phyloP scores from a whole-genome alignment of 768 basidiomycete species.

The Lepiota venenata region DNA sequence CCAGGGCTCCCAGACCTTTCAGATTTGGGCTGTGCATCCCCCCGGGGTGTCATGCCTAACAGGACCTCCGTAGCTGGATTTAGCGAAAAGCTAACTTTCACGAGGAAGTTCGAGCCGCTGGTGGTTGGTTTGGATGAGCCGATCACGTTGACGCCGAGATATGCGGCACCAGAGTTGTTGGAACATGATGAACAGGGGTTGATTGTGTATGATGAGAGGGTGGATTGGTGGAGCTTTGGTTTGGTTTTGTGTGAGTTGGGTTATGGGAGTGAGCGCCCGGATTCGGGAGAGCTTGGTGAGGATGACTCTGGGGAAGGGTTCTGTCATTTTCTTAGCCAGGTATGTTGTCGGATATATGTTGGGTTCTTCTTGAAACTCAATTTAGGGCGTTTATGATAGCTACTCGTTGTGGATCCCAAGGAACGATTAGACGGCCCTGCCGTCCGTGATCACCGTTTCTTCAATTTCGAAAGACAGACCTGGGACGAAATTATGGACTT shows the following conservation, averaged over 20 bases:
- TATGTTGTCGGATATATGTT: slow-evolving; percentile 14
- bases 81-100: background rate
- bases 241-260: slow-evolving; percentile 28
- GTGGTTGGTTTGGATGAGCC: slow-evolving; percentile 20
- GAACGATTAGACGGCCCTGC: slow-evolving; percentile 24
- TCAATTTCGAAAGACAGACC: slow-evolving; percentile 19
- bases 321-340: slow-evolving; percentile 21
- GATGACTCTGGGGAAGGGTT: slow-evolving; percentile 4
- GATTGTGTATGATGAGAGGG: slow-evolving; percentile 27
- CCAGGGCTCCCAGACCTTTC: slow-evolving; percentile 5
- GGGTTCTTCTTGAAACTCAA: too few relatives aligned
- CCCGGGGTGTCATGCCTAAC: background rate
- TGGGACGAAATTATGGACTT: slow-evolving; percentile 30
- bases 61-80: background rate
- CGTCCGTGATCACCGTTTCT: slow-evolving; percentile 25
- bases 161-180: slow-evolving; percentile 33
- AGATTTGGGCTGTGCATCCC: background rate
- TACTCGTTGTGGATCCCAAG: slow-evolving; percentile 22
- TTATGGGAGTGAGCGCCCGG: slow-evolving; percentile 20
- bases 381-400: slow-evolving; percentile 14
- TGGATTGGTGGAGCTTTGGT: slow-evolving; percentile 37
- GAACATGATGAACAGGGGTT: slow-evolving; percentile 21
- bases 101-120: slow-evolving; percentile 13
- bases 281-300: slow-evolving; percentile 7
- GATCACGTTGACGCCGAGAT: slow-evolving; percentile 29